phyloP scores from a whole-genome alignment of 1,284 basidiomycete species.

The Volvariella surrecta region DNA sequence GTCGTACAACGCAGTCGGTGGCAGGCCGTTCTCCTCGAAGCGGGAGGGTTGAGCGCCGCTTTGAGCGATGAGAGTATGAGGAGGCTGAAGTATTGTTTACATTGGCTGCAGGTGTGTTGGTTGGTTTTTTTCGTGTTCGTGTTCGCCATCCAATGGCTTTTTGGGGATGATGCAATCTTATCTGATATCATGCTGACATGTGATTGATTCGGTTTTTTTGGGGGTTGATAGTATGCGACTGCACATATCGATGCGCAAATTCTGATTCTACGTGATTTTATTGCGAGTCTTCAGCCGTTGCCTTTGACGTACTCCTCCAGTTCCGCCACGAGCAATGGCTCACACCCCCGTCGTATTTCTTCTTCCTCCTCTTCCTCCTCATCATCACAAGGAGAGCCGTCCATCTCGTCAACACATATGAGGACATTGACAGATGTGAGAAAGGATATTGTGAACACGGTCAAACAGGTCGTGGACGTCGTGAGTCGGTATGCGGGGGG shows the following conservation, averaged over 20 bases:
- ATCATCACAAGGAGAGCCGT: slow-evolving; percentile 1
- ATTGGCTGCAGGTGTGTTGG: slow-evolving; percentile 76
- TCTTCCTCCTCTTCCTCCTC: slow-evolving; percentile 11
- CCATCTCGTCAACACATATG: slow-evolving; percentile 37
- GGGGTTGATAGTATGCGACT: slow-evolving; percentile 64
- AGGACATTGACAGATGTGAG: slow-evolving; percentile 68
- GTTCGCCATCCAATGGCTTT: background rate
- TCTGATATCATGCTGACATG: background rate
- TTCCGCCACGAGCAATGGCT: slow-evolving; percentile 6
- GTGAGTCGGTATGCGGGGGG: slow-evolving; percentile 83
- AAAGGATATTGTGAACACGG: slow-evolving; percentile 77
- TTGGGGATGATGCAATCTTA: background rate
- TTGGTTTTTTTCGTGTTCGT: background rate
- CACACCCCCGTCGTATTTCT: slow-evolving; percentile 2
- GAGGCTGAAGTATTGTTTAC: slow-evolving; percentile 76
- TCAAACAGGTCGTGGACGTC: slow-evolving; percentile 84
- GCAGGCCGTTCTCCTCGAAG: slow-evolving; percentile 80
- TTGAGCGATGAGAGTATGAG: slow-evolving; percentile 89
- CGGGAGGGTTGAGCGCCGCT: slow-evolving; percentile 84
- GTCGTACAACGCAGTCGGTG: slow-evolving; percentile 67
- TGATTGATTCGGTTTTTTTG: slow-evolving; percentile 2
- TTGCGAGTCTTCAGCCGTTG: slow-evolving; percentile 54
- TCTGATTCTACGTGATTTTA: slow-evolving; percentile 75
- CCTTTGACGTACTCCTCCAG: slow-evolving; percentile 18
- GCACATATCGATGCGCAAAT: slow-evolving; percentile 85